Base-by-base conservation (phyloP, 306 rosid genomes). In the Malus orientalis region DNA sequence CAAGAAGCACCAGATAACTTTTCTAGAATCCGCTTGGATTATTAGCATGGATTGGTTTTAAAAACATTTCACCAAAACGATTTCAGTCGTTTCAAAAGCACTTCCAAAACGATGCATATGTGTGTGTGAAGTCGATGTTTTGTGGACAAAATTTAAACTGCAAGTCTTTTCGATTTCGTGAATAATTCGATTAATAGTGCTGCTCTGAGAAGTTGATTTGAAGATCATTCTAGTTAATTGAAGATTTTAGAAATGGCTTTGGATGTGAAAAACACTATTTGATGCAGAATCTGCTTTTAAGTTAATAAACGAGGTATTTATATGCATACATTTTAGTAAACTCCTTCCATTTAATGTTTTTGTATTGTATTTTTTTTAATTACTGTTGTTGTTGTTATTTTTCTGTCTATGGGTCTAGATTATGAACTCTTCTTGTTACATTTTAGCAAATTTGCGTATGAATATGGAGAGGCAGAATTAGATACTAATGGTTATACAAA, bases 181-280 rank as follows among this genome's bases (percentile, higher is more conserved):
- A 51, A 30, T 30, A 64, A 32, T 64, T 18, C 45, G 49, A 15
- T 69, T 71, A 27, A 5, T 32, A 16, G 11, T 47, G 23, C 68
- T 67, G 72, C 61, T 76, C 19, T 40, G 75, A 66, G 60, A 61
- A 66, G 23, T 67, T 15, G 19, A 29, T 67, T 82, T 33, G 70
- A 30, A 60, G 60, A 68, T 42, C 19, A 40, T 51, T 29, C 38
- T 16, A 58, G 51, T 51, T 30, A 29, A 5, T 77, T 22, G 27
- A 67, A 74, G 55, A 15, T 58, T 72, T 12, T 68, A 36, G 44
- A 47, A 79, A 78, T 63, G 70, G 67, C 45, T 71, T 45, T 20
- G 57, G 8, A 75, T n/a, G 16, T 30, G 33, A 22, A 32, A 45
- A 49, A 49, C 55, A 47, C 27, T 44, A 33, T 40, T 40, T 73